Evolutionary conservation across 2,329 filamentous ascomycete species (phyloP).

Genomic region (Beauveria rudraprayagi): DNA sequence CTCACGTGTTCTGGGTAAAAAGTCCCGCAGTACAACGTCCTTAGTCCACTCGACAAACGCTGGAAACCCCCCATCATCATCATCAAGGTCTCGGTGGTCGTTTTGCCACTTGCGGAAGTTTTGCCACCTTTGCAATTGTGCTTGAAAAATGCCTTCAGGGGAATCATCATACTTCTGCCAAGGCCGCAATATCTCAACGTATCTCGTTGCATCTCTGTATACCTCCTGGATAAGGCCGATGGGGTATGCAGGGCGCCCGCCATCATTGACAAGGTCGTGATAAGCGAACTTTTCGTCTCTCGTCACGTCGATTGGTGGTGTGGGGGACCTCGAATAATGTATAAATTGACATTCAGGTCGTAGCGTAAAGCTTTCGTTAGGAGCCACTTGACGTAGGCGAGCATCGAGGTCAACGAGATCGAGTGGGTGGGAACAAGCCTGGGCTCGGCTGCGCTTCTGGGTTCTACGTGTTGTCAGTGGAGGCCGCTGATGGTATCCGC

Average conservation of each 20-base stretch:
- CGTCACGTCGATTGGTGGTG: neutral
- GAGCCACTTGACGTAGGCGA: constrained; percentile 12
- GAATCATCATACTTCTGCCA: neutral
- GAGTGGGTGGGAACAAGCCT: constrained; percentile 12
- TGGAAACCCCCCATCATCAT: neutral
- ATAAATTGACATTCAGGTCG: neutral
- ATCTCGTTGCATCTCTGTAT: neutral
- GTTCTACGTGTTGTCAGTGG: neutral
- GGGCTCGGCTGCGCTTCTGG: neutral
- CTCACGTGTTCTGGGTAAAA: neutral
- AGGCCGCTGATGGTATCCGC: too few species aligned
- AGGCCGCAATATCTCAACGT: neutral
- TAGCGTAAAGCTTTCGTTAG: neutral
- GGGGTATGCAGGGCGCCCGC: constrained; percentile 12
- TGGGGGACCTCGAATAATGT: neutral
- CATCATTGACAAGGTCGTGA: constrained; percentile 6
- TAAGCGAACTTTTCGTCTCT: neutral
- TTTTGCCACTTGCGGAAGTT: constrained; percentile 2
- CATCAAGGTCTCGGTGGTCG: neutral
- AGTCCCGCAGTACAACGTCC: neutral
- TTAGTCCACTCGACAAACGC: neutral
- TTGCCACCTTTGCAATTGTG: neutral
- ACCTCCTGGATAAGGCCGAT: neutral
- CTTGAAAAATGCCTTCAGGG: neutral
- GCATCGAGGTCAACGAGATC: constrained; percentile 17